Evolutionary conservation across 1,284 basidiomycete genomes (phyloP), one percentile per base, ranked within the genome.

Genomic region (Porodaedalea pini): DNA sequence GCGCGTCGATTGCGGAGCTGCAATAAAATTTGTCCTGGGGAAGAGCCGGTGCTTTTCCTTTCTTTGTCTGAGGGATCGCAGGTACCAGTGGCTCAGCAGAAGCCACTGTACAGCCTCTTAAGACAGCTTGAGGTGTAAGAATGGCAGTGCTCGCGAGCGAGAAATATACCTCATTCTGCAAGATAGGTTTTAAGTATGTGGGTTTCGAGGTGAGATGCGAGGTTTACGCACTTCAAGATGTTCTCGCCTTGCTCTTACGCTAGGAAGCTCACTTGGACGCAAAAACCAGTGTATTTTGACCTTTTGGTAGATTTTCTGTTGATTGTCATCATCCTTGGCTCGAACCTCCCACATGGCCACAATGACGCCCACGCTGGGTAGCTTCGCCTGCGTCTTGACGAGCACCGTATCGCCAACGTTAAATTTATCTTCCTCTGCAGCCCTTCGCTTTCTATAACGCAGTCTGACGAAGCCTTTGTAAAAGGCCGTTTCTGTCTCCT

Each of bases 261-360:
- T 68, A 2, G 85, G 77, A 52, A 89, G 72, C 65, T 89, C 82
- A 0, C 70, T 69, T 0, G 85, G 86, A 17, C 81, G 73, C 57
- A 85, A 69, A 64, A 89, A 90, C 87, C 87, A 89, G 62, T 88
- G 87, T 31, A 89, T 69, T 37, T 79, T 76, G 31, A 87, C 69
- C 52, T 78, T 73, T 71, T 82, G 79, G 52, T 70, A 75, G 21
- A 61, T 61, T 4, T 47, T 54, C 11, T 59, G 47, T 6, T 51
- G 54, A 39, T 44, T 64, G 53, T 54, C 66, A 44, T 70, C 68
- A 23, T 70, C 70, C 6, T 68, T 66, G 10, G 57, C 62, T 7
- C 65, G 64, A 21, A 79, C 73, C 54, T 83, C 80, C 84, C 86
- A 88, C 74, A 89, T 80, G 0, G 83, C 76, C 15, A 79, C 69